A percentile compares a stretch with the other conserved stretches of the same genome.
phyloP scores from a whole-genome alignment of 129 eudicot species.

The Flaveria ramosissima region DNA sequence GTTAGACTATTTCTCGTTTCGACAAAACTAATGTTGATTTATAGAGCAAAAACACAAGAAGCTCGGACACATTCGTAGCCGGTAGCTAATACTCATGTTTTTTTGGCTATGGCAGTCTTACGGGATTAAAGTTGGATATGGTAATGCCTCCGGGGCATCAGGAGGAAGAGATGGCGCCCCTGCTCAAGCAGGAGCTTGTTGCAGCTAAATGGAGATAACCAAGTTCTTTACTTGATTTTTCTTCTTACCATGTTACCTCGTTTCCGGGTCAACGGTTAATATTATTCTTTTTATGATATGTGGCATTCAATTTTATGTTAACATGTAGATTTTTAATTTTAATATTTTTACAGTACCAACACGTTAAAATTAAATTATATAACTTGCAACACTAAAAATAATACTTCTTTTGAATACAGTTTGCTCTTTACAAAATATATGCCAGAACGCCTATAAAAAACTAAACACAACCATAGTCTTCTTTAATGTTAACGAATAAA shows the following conservation, averaged over 20 bases:
- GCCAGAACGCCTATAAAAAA: too few species aligned
- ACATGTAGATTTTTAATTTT: not conserved
- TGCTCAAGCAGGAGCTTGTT: conserved; percentile 72
- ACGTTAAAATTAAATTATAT: too few species aligned
- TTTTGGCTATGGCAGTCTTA: conserved; percentile 55
- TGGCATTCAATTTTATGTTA: conserved; percentile 1
- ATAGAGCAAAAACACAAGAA: not conserved
- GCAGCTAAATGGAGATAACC: conserved; percentile 44
- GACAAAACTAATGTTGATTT: not conserved
- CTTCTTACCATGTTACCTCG: conserved; percentile 7
- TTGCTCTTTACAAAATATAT: too few species aligned
- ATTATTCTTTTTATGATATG: not conserved
- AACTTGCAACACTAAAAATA: too few species aligned
- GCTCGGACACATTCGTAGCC: not conserved
- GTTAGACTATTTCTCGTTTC: not conserved
- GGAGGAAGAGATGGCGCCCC: conserved; percentile 76
- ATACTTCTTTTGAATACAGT: too few species aligned
- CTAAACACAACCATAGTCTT: too few species aligned
- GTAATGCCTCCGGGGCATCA: conserved; percentile 61
- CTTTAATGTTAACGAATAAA: too few species aligned
- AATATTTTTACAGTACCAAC: not conserved
- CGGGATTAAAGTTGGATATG: conserved; percentile 89
- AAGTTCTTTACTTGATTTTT: conserved; percentile 3
- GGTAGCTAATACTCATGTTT: not conserved
- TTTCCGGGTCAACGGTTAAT: not conserved